These are phyloP conservation scores for Ogataea degrootiae DNA, from an alignment of 805 yeast genomes.

Conservation along the genomic window DNA sequence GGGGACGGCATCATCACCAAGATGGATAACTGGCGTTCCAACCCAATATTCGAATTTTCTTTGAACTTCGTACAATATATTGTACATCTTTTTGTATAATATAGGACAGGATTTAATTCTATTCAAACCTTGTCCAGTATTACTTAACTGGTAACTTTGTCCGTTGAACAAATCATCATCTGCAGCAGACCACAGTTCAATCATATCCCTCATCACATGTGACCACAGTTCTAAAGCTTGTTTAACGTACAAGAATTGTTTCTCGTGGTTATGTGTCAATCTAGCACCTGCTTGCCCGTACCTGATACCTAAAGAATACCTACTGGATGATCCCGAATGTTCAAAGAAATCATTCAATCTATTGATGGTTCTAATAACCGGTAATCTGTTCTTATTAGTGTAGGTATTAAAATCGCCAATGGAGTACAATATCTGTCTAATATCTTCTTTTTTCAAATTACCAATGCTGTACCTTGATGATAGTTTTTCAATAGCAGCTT, in stretches of 20 bases:
- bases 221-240: slow-evolving; percentile 77
- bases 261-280: slow-evolving; percentile 65
- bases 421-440: slow-evolving; percentile 70
- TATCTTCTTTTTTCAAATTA: slow-evolving; percentile 51
- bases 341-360: slow-evolving; percentile 45
- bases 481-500: slow-evolving; percentile 59
- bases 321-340: slow-evolving; percentile 21
- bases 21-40: slow-evolving; percentile 74
- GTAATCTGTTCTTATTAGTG: slow-evolving; percentile 61
- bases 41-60: slow-evolving; percentile 63
- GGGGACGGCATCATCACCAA: slow-evolving; percentile 83
- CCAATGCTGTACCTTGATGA: slow-evolving; percentile 42
- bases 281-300: slow-evolving; percentile 68
- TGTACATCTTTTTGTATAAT: slow-evolving; percentile 65
- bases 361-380: slow-evolving; percentile 58
- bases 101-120: slow-evolving; percentile 72
- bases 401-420: slow-evolving; percentile 77
- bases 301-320: slow-evolving; percentile 54
- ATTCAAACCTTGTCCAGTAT: slow-evolving; percentile 80
- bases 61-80: slow-evolving; percentile 62
- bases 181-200: slow-evolving; percentile 70
- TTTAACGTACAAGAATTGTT: slow-evolving; percentile 69
- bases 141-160: slow-evolving; percentile 50
- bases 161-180: slow-evolving; percentile 65
- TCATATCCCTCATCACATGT: slow-evolving; percentile 72